Base-by-base conservation (phyloP, 371 early-diverging fungal genomes). In the Apophysomyces ossiformis region DNA sequence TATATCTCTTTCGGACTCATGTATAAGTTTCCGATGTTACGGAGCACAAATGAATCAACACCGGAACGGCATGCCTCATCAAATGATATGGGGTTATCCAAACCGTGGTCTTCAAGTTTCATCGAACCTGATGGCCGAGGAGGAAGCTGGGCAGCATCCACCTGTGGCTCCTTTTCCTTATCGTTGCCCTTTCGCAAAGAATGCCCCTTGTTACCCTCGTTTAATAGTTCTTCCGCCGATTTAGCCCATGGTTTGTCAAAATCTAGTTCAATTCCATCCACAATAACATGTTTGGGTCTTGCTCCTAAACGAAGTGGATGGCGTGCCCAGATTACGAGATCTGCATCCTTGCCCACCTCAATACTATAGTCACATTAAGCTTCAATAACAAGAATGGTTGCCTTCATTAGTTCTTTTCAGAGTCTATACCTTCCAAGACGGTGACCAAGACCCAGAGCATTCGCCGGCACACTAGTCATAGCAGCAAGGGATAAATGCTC, bases 241-340 rank as follows among this genome's bases (percentile, higher is more conserved):
- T 76, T 77, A 32, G 76, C 64, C 78, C 76, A 81, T 13, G 77
- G 67, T 16, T 50, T 57, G n/a, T 77, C 60, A 66, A 78, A 83
- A 36, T 77, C 70, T 5, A 87, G 73, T 12, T 81, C 74, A n/a
- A 79, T 79, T 54, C 95, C 95, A 75, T 95, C 95, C 58, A 92
- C 80, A 70, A 85, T 80, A n/a, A 95, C 93, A 65, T 85, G 78
- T 18, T 86, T 73, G 41, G 95, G 95, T 60, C 88, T 83, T n/a
- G 95, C 89, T 39, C 93, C 93, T 38, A 95, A 72, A 7, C 82
- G 63, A 13, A 95, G 75, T 9, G 94, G 94, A 69, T 91, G 85
- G 37, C 80, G 79, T 71, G 85, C 83, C 90, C 90, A 91, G 41
- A 91, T 78, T 15, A 93, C 91, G 26, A 93, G 64, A 77, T 95